Evolutionary conservation across 2,329 filamentous ascomycete species (phyloP).

Genomic region (Cladophialophora immunda): DNA sequence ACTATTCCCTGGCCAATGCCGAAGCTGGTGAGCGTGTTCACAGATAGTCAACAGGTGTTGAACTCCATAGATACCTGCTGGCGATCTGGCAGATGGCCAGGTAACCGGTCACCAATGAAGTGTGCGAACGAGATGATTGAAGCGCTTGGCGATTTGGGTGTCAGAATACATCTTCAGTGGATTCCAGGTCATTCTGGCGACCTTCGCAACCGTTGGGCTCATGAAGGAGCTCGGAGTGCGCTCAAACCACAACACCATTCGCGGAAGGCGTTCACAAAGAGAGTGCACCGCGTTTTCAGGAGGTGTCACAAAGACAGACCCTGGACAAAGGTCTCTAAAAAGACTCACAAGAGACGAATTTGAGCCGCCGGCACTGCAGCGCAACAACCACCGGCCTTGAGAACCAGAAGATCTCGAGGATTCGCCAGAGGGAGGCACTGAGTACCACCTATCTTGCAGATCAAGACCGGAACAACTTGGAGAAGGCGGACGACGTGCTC

Average conservation of each 20-base stretch:
- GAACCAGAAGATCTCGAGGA: too few relatives aligned
- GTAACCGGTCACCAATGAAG: slow-evolving; percentile 20
- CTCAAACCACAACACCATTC: slow-evolving; percentile 21
- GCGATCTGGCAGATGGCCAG: slow-evolving; percentile 19
- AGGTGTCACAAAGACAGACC: slow-evolving; percentile 22
- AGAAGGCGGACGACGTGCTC: too few relatives aligned
- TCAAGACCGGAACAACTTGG: too few relatives aligned
- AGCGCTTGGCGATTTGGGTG: slow-evolving; percentile 19
- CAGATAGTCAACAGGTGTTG: slow-evolving; percentile 26
- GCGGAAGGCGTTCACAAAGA: slow-evolving; percentile 12
- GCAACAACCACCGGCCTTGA: too few relatives aligned
- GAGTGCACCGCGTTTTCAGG: slow-evolving; percentile 16
- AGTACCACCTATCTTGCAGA: too few relatives aligned
- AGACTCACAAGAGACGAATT: too few relatives aligned
- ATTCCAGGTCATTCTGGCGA: slow-evolving; percentile 21
- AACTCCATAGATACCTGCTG: slow-evolving; percentile 19
- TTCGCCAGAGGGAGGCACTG: too few relatives aligned
- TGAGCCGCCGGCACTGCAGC: too few relatives aligned
- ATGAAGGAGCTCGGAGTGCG: slow-evolving; percentile 25
- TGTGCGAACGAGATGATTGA: slow-evolving; percentile 24
- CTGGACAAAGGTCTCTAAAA: too few relatives aligned
- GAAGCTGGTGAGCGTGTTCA: slow-evolving; percentile 23
- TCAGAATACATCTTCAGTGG: slow-evolving; percentile 28
- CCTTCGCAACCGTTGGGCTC: slow-evolving; percentile 21
- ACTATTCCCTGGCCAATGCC: slow-evolving; percentile 23